Percentiles rank a stretch among this genome's conserved stretches.
phyloP scores from a whole-genome alignment of 371 early-diverging fungal species.

The Lichtheimia hyalospora region DNA sequence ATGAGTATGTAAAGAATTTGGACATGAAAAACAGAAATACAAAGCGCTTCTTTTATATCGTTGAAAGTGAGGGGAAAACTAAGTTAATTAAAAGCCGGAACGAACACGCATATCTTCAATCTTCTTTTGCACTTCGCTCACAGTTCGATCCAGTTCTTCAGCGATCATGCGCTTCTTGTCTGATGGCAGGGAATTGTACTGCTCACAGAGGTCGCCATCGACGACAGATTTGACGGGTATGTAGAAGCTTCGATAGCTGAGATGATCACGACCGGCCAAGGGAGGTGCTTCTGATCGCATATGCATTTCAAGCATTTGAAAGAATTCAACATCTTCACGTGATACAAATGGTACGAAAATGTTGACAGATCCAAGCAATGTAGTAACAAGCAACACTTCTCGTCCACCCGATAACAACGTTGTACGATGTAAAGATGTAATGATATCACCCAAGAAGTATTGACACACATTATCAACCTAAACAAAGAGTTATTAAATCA shows the following conservation, averaged over 20 bases:
- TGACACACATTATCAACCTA: constrained; percentile 66
- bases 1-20: neutral
- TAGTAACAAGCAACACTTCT: constrained; percentile 84
- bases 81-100: constrained; percentile 43
- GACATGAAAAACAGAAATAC: neutral
- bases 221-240: constrained; percentile 82
- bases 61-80: neutral
- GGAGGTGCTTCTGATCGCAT: constrained; percentile 80
- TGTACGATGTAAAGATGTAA: constrained; percentile 79
- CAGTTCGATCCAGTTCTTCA: constrained; percentile 86
- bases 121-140: constrained; percentile 88
- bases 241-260: constrained; percentile 79
- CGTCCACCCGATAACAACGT: constrained; percentile 84
- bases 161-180: constrained; percentile 79
- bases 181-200: constrained; percentile 65
- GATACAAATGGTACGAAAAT: constrained; percentile 85
- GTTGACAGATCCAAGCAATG: constrained; percentile 83
- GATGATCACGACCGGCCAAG: constrained; percentile 88
- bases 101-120: constrained; percentile 84
- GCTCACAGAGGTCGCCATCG: constrained; percentile 95
- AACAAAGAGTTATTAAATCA: neutral
- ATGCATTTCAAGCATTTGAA: constrained; percentile 90
- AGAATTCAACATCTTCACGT: constrained; percentile 91
- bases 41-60: too few relatives aligned
- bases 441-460: constrained; percentile 85